A percentile compares a stretch with the other conserved stretches of the same genome.
Evolutionary conservation across 2,329 filamentous ascomycete genomes (phyloP).

Genomic region (Diaporthe vexans): DNA sequence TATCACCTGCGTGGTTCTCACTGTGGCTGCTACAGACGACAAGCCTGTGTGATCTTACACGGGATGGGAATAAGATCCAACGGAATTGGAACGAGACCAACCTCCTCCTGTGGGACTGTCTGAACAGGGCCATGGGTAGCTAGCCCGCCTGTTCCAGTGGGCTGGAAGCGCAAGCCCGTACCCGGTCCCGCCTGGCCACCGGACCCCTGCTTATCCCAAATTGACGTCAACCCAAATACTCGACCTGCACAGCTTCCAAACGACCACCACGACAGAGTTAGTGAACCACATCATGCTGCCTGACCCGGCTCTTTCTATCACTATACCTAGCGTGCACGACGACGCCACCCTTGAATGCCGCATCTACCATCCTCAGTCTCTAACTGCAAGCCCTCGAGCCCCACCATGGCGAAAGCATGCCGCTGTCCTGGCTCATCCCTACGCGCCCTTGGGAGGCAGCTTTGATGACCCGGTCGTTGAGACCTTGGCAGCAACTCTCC

Average conservation of each 20-base stretch:
- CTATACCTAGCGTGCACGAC: constrained; percentile 88
- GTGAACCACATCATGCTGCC: constrained; percentile 61
- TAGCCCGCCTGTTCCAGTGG: too few species aligned
- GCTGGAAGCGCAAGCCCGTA: too few species aligned
- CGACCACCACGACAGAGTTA: background rate
- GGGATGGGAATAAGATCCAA: too few species aligned
- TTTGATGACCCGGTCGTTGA: constrained; percentile 87
- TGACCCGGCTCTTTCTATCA: constrained; percentile 74
- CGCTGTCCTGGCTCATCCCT: constrained; percentile 87
- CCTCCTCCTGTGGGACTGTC: too few species aligned
- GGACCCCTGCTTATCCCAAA: constrained; percentile 14
- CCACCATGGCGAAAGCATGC: constrained; percentile 63
- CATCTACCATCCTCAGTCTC: constrained; percentile 78
- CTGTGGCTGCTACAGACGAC: too few species aligned
- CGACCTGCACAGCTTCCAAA: background rate
- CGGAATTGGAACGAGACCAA: too few species aligned
- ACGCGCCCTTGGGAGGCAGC: constrained; percentile 87
- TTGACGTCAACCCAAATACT: constrained; percentile 27
- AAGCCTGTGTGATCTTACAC: too few species aligned
- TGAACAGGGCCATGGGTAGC: too few species aligned
- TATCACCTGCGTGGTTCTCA: too few species aligned
- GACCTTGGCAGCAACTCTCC: constrained; percentile 72
- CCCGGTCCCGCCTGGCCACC: background rate
- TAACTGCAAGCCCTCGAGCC: constrained; percentile 51
- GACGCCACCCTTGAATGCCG: constrained; percentile 86